Conservation (phyloP, 805 yeast genomes). For the Lipomyces spencermartinsiae region DNA sequence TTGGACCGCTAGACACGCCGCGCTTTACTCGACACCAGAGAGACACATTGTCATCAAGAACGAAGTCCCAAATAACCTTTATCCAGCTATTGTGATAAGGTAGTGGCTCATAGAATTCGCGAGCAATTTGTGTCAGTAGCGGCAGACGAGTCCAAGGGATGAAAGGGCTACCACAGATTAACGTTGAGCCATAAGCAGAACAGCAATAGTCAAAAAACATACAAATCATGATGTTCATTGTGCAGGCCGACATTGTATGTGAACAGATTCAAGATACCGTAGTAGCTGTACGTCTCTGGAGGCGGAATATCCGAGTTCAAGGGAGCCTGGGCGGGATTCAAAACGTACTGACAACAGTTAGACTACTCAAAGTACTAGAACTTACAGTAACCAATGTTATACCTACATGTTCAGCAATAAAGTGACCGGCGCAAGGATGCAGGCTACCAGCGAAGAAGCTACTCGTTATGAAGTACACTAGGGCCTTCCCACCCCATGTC, state of each 20-base stretch:
- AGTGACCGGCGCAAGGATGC: conserved; percentile 95
- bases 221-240: conserved; percentile 91
- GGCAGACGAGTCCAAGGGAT: conserved; percentile 87
- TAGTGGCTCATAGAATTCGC: conserved; percentile 80
- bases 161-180: conserved; percentile 58
- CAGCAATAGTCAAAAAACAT: background rate
- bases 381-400: conserved; percentile 60
- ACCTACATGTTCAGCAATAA: conserved; percentile 80
- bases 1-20: conserved; percentile 37
- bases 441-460: conserved; percentile 88
- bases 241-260: conserved; percentile 96
- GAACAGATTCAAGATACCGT: conserved; percentile 75
- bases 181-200: background rate
- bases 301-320: conserved; percentile 47
- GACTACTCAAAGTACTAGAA: background rate
- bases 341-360: conserved; percentile 47
- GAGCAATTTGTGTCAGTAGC: conserved; percentile 66
- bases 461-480: conserved; percentile 71
- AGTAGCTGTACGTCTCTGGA: conserved; percentile 89
- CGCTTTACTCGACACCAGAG: conserved; percentile 86
- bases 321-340: conserved; percentile 41
- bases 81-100: conserved; percentile 83
- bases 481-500: conserved; percentile 67
- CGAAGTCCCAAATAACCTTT: conserved; percentile 73
- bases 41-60: conserved; percentile 68